Conservation (phyloP, 345 rosid species). For the Boechera stricta region DNA sequence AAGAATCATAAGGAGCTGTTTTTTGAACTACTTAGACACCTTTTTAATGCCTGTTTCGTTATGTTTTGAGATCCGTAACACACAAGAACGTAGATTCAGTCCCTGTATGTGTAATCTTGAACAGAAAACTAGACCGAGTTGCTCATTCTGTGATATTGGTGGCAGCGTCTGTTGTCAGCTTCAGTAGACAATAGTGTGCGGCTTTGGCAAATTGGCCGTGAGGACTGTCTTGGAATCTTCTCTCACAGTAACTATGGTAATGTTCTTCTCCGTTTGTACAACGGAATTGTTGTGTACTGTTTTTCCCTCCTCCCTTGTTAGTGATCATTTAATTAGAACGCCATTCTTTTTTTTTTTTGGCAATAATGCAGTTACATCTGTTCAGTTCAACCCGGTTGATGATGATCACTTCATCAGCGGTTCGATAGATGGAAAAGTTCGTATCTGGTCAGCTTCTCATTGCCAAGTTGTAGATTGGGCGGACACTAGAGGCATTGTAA, state of each 20-base stretch:
- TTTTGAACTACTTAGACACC: constrained; percentile 9
- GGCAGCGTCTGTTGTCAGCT: constrained; percentile 80
- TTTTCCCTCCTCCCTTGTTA: not conserved
- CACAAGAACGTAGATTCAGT: constrained; percentile 47
- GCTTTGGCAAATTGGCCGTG: constrained; percentile 72
- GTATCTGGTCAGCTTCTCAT: constrained; percentile 70
- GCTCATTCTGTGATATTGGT: constrained; percentile 51
- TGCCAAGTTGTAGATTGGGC: constrained; percentile 88
- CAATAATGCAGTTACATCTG: constrained; percentile 70
- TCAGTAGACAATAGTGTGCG: constrained; percentile 81
- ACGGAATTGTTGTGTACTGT: constrained; percentile 10
- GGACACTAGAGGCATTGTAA: constrained; percentile 68
- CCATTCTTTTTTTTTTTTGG: not conserved
- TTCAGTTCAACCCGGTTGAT: constrained; percentile 84
- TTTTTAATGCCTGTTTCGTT: constrained; percentile 19
- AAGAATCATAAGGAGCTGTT: not conserved
- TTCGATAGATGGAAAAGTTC: constrained; percentile 87
- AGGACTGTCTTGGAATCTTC: constrained; percentile 64
- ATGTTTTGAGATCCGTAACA: constrained; percentile 38
- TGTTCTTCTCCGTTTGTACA: constrained; percentile 10
- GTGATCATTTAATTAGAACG: not conserved
- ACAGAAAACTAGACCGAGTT: constrained; percentile 52
- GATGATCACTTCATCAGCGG: constrained; percentile 79
- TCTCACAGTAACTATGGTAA: constrained; percentile 82
- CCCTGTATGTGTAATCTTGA: constrained; percentile 51